Evolutionary conservation across 2,329 filamentous ascomycete genomes (phyloP).

Genomic region (Thermothelomyces thermophilus): DNA sequence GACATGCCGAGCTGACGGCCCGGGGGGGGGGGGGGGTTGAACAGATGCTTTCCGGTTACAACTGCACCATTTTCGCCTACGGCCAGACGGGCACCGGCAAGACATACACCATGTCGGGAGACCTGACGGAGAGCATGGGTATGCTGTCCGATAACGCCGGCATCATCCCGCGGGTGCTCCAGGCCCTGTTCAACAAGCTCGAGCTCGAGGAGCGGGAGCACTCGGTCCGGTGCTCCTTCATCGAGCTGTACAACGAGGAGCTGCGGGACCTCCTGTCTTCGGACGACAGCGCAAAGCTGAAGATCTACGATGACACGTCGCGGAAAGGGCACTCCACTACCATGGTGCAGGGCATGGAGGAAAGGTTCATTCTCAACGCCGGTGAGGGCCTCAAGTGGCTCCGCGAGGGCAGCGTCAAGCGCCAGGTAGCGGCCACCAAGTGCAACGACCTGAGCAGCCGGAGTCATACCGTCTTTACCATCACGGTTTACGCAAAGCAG

Average conservation of each 20-base stretch:
- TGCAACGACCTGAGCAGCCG: constrained; percentile 97
- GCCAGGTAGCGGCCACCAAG: constrained; percentile 98
- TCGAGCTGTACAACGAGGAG: constrained; percentile 97
- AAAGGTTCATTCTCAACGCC: constrained; percentile 83
- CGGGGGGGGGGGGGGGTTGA: no score
- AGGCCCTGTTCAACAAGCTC: constrained; percentile 79
- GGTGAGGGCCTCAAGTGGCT: constrained; percentile 81
- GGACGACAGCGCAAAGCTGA: constrained; percentile 80
- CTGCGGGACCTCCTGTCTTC: constrained; percentile 77
- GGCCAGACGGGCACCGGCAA: constrained; percentile 97
- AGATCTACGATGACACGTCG: constrained; percentile 88
- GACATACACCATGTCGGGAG: constrained; percentile 98
- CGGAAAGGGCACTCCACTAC: constrained; percentile 81
- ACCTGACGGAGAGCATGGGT: constrained; percentile 82
- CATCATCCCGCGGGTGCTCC: constrained; percentile 87
- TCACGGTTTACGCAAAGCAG: constrained; percentile 84
- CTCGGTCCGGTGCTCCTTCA: constrained; percentile 95
- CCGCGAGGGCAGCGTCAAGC: constrained; percentile 81
- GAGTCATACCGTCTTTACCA: constrained; percentile 95
- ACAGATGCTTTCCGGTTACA: constrained; percentile 88
- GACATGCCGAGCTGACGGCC: no score
- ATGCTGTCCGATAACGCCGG: constrained; percentile 86
- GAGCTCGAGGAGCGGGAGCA: constrained; percentile 73
- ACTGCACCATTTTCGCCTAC: constrained; percentile 98
- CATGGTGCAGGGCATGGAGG: constrained; percentile 95